Evolutionary conservation across 495 filamentous ascomycete species (phyloP).

Genomic region (Penicillium dipodomyicola): DNA sequence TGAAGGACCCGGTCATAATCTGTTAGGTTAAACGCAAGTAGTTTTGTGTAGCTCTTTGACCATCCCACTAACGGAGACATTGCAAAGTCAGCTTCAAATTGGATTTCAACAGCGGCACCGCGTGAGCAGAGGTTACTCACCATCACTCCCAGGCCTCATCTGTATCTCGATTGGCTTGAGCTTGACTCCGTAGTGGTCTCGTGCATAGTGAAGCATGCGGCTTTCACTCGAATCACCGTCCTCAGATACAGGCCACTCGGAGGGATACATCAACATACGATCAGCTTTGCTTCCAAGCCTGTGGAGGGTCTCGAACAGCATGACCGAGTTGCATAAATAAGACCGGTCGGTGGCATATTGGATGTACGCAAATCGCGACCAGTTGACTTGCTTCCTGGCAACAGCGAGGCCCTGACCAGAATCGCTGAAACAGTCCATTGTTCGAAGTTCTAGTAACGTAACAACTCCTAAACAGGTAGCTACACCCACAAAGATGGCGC

Average conservation of each 20-base stretch:
- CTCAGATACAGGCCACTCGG: conserved; percentile 30
- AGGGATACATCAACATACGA: conserved; percentile 59
- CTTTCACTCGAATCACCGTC: conserved; percentile 36
- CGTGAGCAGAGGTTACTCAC: conserved; percentile 26
- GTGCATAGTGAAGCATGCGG: conserved; percentile 52
- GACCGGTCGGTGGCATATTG: conserved; percentile 60
- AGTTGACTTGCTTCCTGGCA: conserved; percentile 29
- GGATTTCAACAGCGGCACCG: neutral
- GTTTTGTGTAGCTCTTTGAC: conserved; percentile 58
- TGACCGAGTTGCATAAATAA: conserved; percentile 66
- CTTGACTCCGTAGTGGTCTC: conserved; percentile 55
- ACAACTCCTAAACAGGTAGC: neutral
- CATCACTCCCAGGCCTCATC: conserved; percentile 21
- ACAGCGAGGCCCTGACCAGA: neutral
- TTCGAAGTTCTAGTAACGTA: neutral
- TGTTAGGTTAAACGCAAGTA: conserved; percentile 63
- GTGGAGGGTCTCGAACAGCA: conserved; percentile 60
- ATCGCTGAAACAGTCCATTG: neutral
- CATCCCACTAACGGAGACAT: conserved; percentile 39
- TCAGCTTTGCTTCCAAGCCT: conserved; percentile 55
- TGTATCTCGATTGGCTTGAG: conserved; percentile 53
- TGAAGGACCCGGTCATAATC: conserved; percentile 58
- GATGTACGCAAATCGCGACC: conserved; percentile 57
- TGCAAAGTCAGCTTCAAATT: neutral
- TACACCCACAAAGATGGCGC: neutral